These are phyloP conservation scores for Rhynchospora pubera DNA, from an alignment of 176 grass and related monocot species.

Conservation along the genomic window DNA sequence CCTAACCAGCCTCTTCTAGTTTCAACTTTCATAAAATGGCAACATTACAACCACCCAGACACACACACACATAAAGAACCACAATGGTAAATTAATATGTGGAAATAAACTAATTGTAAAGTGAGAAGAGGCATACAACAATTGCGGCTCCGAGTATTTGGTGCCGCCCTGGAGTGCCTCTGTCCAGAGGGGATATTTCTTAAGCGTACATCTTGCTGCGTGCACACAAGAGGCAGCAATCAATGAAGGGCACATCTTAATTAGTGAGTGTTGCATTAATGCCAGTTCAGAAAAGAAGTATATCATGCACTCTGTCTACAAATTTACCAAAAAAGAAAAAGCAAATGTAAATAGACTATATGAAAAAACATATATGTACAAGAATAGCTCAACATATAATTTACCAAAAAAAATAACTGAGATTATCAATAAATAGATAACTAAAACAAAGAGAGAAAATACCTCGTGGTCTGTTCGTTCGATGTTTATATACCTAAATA, in stretches of 20 bases:
- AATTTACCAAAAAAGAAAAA: neutral
- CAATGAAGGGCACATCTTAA: slow-evolving; percentile 39
- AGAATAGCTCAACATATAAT: neutral
- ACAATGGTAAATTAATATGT: neutral
- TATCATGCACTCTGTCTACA: slow-evolving; percentile 65
- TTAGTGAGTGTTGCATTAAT: slow-evolving; percentile 50
- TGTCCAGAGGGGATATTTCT: slow-evolving; percentile 65
- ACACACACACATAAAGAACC: no score
- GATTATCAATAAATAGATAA: slow-evolving; percentile 14
- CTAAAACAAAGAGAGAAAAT: neutral
- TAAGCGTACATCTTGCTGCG: slow-evolving; percentile 66
- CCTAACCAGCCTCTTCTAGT: neutral
- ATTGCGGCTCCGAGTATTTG: slow-evolving; percentile 41
- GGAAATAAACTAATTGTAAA: no score
- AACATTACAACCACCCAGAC: neutral
- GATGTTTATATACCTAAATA: slow-evolving; percentile 67
- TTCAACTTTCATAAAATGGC: neutral
- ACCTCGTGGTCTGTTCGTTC: slow-evolving; percentile 48
- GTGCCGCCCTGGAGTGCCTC: slow-evolving; percentile 58
- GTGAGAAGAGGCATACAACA: slow-evolving; percentile 34
- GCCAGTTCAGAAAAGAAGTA: slow-evolving; percentile 76
- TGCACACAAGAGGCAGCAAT: slow-evolving; percentile 67
- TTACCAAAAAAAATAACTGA: neutral
- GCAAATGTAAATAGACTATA: neutral
- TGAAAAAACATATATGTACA: neutral